Evolutionary conservation across 2,329 filamentous ascomycete genomes (phyloP).

Genomic region (Monascus ruber): DNA sequence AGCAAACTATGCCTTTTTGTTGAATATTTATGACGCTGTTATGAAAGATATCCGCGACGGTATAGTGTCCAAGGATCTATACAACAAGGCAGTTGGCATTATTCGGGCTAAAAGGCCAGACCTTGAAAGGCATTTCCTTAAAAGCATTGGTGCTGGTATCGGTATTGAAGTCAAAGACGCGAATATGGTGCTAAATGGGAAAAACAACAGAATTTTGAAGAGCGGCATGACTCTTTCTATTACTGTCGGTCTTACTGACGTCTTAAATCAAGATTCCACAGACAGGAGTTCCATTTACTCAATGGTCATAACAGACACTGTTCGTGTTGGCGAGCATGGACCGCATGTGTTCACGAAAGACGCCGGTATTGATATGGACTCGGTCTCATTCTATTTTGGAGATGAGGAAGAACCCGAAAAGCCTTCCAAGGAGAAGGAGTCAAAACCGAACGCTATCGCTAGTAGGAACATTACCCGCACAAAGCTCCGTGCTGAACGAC

Average conservation of each 20-base stretch:
- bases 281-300: constrained; percentile 87
- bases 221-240: constrained; percentile 96
- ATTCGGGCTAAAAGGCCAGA: constrained; percentile 89
- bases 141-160: constrained; percentile 83
- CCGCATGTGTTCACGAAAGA: constrained; percentile 86
- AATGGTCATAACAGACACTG: constrained; percentile 81
- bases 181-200: constrained; percentile 73
- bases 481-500: constrained; percentile 78
- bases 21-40: constrained; percentile 75
- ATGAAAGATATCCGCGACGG: constrained; percentile 87
- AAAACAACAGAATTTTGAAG: constrained; percentile 71
- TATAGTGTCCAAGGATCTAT: constrained; percentile 76
- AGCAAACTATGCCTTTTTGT: constrained; percentile 80
- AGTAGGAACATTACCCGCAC: constrained; percentile 94
- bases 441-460: constrained; percentile 72
- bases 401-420: constrained; percentile 77
- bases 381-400: constrained; percentile 97
- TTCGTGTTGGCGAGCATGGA: constrained; percentile 61
- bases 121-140: constrained; percentile 86
- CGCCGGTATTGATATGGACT: constrained; percentile 80
- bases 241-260: constrained; percentile 78
- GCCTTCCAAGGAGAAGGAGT: constrained; percentile 75
- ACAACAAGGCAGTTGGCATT: constrained; percentile 69
- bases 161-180: constrained; percentile 83
- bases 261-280: constrained; percentile 75